Conservation (phyloP, 768 basidiomycete species). For the Serpula lacrymans region DNA sequence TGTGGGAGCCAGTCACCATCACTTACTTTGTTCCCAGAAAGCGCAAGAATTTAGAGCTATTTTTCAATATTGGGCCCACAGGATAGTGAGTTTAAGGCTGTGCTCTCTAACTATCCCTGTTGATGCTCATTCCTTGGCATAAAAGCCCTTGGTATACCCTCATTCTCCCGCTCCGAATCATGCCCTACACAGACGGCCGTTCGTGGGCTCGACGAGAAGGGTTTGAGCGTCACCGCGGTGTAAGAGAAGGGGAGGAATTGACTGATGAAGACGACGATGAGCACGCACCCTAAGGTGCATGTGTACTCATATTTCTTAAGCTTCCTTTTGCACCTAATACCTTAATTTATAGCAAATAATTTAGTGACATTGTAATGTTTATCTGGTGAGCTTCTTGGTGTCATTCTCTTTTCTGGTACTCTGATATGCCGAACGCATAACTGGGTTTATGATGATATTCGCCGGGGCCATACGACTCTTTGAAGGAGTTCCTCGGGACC, state of each 20-base stretch:
- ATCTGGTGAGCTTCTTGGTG: conserved; percentile 2
- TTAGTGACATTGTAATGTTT: conserved; percentile 9
- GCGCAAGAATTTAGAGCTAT: conserved; percentile 69
- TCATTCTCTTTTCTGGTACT: conserved; percentile 3
- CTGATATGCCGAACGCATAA: too few relatives aligned
- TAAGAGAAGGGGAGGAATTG: conserved; percentile 77
- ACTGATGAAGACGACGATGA: conserved; percentile 79
- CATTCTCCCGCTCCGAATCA: conserved; percentile 74
- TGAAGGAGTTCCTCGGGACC: conserved; percentile 24
- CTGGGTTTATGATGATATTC: conserved; percentile 49
- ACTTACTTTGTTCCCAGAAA: conserved; percentile 30
- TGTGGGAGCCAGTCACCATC: not conserved
- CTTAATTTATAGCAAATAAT: not conserved
- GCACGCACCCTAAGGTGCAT: too few relatives aligned
- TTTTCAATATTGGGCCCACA: conserved; percentile 80
- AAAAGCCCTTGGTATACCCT: conserved; percentile 72
- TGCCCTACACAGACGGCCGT: conserved; percentile 82
- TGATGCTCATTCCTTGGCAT: not conserved
- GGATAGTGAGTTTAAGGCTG: conserved; percentile 66
- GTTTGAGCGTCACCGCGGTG: conserved; percentile 55
- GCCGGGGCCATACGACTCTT: conserved; percentile 90
- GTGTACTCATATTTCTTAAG: too few relatives aligned
- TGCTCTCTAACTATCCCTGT: not conserved
- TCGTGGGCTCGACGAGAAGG: conserved; percentile 74
- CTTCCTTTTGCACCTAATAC: too few relatives aligned